A percentile compares a stretch with the other conserved stretches of the same genome.
These are phyloP conservation scores for Dillenia turbinata DNA, from an alignment of 164 flowering plant genomes.

Conservation along the genomic window DNA sequence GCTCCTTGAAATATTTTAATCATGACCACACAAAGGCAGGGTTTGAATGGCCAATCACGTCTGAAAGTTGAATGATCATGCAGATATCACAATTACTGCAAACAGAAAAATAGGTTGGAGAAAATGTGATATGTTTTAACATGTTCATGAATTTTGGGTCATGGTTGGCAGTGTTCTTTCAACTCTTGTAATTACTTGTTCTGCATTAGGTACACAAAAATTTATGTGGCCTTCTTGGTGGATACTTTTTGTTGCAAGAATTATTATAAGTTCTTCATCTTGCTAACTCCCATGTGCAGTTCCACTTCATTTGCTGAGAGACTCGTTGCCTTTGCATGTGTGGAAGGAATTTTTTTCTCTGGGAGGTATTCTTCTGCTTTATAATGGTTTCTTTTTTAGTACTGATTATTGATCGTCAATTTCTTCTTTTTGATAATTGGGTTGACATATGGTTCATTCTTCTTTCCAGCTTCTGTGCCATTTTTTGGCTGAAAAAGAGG, in stretches of 20 bases:
- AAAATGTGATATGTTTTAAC: no score
- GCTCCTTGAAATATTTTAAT: no score
- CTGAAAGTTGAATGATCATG: no score
- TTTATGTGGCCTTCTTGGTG: no score
- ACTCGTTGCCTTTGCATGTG: constrained; percentile 79
- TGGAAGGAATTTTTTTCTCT: constrained; percentile 91
- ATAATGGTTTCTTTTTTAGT: not conserved
- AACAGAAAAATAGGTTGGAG: no score
- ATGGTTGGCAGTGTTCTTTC: no score
- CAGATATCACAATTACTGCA: no score
- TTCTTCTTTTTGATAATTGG: not conserved
- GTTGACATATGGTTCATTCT: not conserved
- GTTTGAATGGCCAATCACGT: no score
- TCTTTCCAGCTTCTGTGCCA: constrained; percentile 72
- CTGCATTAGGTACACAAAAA: no score
- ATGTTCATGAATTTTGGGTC: no score
- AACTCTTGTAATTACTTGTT: no score
- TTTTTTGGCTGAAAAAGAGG: constrained; percentile 89
- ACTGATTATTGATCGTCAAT: not conserved
- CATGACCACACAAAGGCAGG: no score
- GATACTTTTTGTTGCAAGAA: not conserved
- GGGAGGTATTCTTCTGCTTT: constrained; percentile 50
- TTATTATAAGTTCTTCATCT: not conserved
- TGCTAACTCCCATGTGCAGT: constrained; percentile 30
- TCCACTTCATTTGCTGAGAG: constrained; percentile 70